Percentiles rank a stretch among this genome's conserved stretches.
phyloP scores from a whole-genome alignment of 2,329 filamentous ascomycete species.

The Botryotinia narcissicola region DNA sequence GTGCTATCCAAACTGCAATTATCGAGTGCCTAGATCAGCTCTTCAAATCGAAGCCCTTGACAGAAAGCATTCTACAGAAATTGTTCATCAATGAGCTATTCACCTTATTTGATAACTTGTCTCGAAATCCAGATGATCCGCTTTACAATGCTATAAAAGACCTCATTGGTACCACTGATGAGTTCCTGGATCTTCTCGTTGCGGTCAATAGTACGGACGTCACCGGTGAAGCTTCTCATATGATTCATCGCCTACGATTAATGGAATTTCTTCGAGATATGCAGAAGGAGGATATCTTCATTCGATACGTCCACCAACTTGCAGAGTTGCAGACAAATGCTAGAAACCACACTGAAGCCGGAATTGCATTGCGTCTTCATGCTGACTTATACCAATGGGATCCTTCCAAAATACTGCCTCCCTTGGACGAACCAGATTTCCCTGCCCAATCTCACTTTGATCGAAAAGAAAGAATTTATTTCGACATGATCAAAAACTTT shows the following conservation, averaged over 20 bases:
- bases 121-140: conserved; percentile 64
- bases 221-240: conserved; percentile 71
- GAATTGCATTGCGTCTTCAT: conserved; percentile 82
- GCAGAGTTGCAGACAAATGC: conserved; percentile 72
- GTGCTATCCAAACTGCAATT: conserved; percentile 90
- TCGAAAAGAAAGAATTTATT: conserved; percentile 87
- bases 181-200: conserved; percentile 85
- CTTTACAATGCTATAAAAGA: conserved; percentile 74
- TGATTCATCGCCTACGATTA: conserved; percentile 82
- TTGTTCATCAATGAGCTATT: conserved; percentile 86
- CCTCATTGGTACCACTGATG: conserved; percentile 80
- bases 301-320: conserved; percentile 91
- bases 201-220: conserved; percentile 79
- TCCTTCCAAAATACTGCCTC: conserved; percentile 61
- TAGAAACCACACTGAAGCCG: conserved; percentile 81
- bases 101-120: conserved; percentile 71
- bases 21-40: conserved; percentile 89
- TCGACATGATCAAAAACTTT: conserved; percentile 91
- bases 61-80: conserved; percentile 87
- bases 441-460: conserved; percentile 86
- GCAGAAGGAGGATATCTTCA: conserved; percentile 95
- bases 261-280: conserved; percentile 98
- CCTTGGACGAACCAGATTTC: conserved; percentile 71
- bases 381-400: conserved; percentile 95
- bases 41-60: conserved; percentile 85